Evolutionary conservation across 2,329 filamentous ascomycete species (phyloP).

Genomic region (Alternaria ventricosa): DNA sequence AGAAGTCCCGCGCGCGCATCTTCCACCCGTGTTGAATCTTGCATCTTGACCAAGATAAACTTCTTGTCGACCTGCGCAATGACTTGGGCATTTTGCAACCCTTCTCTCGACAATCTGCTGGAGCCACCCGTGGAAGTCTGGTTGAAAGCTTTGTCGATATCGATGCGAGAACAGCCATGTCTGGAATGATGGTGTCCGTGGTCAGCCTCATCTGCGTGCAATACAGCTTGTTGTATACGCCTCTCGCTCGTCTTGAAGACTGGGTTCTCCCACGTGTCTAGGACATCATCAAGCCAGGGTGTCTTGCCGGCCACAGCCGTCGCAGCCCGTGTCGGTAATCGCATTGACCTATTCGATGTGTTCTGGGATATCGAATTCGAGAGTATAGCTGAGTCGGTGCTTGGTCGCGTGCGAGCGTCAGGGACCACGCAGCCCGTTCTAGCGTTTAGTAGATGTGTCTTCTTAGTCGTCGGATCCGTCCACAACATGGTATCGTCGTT

Average conservation of each 20-base stretch:
- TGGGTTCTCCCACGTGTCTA: slow-evolving; percentile 76
- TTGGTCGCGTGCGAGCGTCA: slow-evolving; percentile 16
- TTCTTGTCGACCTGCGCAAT: slow-evolving; percentile 88
- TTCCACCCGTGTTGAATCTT: background rate
- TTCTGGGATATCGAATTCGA: slow-evolving; percentile 16
- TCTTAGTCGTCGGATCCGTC: slow-evolving; percentile 67
- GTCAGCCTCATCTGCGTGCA: slow-evolving; percentile 22
- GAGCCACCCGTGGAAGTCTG: slow-evolving; percentile 26
- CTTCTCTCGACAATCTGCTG: slow-evolving; percentile 64
- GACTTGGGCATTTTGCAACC: slow-evolving; percentile 61
- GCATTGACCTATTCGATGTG: slow-evolving; percentile 38
- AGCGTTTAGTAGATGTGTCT: slow-evolving; percentile 59
- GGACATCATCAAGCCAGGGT: slow-evolving; percentile 66
- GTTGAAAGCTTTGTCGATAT: slow-evolving; percentile 30
- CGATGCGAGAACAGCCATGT: slow-evolving; percentile 14
- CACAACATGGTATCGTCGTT: slow-evolving; percentile 58
- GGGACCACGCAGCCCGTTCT: slow-evolving; percentile 59
- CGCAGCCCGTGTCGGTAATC: slow-evolving; percentile 31
- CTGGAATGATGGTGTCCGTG: slow-evolving; percentile 1
- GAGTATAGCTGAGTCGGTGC: slow-evolving; percentile 6
- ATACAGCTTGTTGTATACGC: slow-evolving; percentile 49
- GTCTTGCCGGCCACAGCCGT: slow-evolving; percentile 16
- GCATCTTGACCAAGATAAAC: slow-evolving; percentile 77
- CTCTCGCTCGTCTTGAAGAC: slow-evolving; percentile 66
- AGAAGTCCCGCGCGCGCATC: slow-evolving; percentile 54